Evolutionary conservation across 495 filamentous ascomycete genomes (phyloP), one percentile per base, ranked within the genome.

Genomic region (Friedmanniomyces simplex): DNA sequence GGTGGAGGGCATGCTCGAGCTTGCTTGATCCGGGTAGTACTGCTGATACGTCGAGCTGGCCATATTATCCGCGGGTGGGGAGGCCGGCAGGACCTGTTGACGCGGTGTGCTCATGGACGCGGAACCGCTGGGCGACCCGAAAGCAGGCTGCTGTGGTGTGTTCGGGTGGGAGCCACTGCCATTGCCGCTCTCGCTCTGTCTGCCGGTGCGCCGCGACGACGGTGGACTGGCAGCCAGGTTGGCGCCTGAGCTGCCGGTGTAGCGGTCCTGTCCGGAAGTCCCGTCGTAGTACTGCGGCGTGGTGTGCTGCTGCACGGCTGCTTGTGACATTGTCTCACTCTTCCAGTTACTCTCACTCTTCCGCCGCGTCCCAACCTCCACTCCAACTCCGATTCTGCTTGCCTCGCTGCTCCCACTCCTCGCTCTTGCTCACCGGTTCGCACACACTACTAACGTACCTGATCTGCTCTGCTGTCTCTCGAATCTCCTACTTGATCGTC

Each of bases 1-100:
- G 81, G 82, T 54, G 78, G 80, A 57, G 78, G 77, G 52, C 63
- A 72, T 47, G 66, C 70, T 59, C 41, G 70, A 59, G 56, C 67
- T 54, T 64, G 67, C 62, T 13, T 32, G 43, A 26, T 63, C 61
- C 25, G 61, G 61, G 54, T 68, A 59, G 48, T 68, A 63, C 26
- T 59, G 59, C 37, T 52, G 45, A 24, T 56, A 59, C 1, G 61
- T 60, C 11, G 71, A 68, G 24, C 64, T 64, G 36, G 66, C 54
- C 52, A 66, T 71, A 66, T 54, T 69, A 65, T 69, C 66, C 0
- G 69, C 70, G 32, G 79, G 69, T 22, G 72, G 72, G 11, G 57
- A 66, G 62, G 14, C 64, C 74, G 54, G 69, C 61, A 66, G 61
- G 62, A 64, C 70, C 57, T 41, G 37, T 43, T n/a, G n/a, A 62